Base-by-base conservation (phyloP, 2,329 filamentous ascomycete genomes). In the Scytalidium sp. region DNA sequence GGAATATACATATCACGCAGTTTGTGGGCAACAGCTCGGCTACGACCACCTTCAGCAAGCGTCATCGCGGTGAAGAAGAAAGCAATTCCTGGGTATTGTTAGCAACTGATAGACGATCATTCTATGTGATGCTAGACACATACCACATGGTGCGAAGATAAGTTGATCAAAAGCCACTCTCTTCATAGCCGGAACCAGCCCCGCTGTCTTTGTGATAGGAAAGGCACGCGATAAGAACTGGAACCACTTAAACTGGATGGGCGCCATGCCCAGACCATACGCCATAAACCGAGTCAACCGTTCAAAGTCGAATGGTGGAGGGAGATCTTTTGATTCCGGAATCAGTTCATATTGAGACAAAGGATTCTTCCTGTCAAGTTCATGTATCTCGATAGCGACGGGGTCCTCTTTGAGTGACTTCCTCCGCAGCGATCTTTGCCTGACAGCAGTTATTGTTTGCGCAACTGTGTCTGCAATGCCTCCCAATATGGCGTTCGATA, bases 21-120 rank as follows among this genome's bases (percentile, higher is more conserved):
- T 76, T 99, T 99, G 66, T 85, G 80, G 54, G 78, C 73, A 45
- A 99, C 79, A 7, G 89, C 92, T 52, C 88, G 80, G 61, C 81
- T 83, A 25, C 91, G 90, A 50, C 94, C 94, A 21, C 94, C 94
- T 71, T 99, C 94, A 11, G 93, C 89, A 15, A 97, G 71, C 0
- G 94, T 97, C 93, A 99, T 97, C 70, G 87, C 93, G 1, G 89
- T 91, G 69, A 97, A 99, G 76, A 99, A 99, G 58, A 81, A 79
- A 13, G 81, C 88, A 50, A 99, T 81, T 73, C 89, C 81, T 83
- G 56, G 13, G 56, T 55, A 54, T 29, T 46, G 39, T 54, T 45
- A 52, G 49, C 11, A 23, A 21, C 45, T n/a, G 15, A 5, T 15
- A 36, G 17, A 36, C 13, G 5, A 5, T 36, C 15, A 10, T n/a